Base-by-base conservation (phyloP, 768 basidiomycete genomes). In the Leccinum sublutescens region DNA sequence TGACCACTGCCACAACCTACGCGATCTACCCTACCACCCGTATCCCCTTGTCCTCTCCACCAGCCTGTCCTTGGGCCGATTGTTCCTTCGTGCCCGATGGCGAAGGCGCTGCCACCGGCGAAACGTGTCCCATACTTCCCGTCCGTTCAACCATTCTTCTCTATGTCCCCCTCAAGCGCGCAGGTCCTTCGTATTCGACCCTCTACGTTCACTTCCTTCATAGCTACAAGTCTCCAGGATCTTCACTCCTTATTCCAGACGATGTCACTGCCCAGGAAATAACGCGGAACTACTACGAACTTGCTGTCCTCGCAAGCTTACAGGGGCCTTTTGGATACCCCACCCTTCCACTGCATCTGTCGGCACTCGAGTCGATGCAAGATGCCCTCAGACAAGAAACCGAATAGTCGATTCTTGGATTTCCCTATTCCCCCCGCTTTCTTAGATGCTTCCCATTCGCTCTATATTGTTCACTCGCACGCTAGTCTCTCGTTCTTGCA, bases 291-390 rank as follows among this genome's bases (percentile, higher is more conserved):
- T 92, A 81, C 66, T 79, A 89, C 64, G 87, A 88, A 59, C 80
- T 94, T 17, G 77, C 85, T 2, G 79, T 90, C 29, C 81, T 93
- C 10, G 80, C 85, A 52, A 66, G 62, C 43, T 52, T 71, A 34
- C 74, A 74, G 69, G 77, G 77, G 60, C 74, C 83, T 50, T 77
- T 74, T 29, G 78, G 75, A 55, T 79, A 83, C 65, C 78, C 83
- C 10, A 75, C 77, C 40, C 70, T 93, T 54, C 91, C 91, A 12
- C 84, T 88, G 68, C 91, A 93, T 67, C 77, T 93, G 36, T 86
- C 84, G 31, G 88, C 89, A 15, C 78, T 90, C 25, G 85, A 89
- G 58, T 78, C 78, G 19, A 88, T 91, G 83, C 71, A 73, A 17
- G 66, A 69, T 31, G 76, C 76, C 4, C 67, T 80, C n/a, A 65